Percentiles rank a stretch among this genome's conserved stretches.
Conservation (phyloP, 2,329 filamentous ascomycete genomes). For the Sporothrix dimorphospora region DNA sequence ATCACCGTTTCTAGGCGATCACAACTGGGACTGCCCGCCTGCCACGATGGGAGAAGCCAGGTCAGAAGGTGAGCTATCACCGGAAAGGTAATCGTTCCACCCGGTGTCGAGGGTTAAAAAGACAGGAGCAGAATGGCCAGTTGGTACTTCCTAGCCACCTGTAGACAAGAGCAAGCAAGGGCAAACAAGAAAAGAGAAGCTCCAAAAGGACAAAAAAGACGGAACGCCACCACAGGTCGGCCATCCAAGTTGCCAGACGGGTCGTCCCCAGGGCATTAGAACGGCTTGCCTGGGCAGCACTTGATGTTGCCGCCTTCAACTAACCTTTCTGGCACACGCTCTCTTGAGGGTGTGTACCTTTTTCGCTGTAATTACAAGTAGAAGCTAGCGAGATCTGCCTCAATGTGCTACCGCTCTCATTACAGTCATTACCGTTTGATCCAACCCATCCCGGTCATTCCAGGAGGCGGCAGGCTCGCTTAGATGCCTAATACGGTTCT, state of each 20-base stretch:
- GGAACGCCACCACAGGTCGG: neutral
- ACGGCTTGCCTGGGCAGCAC: neutral
- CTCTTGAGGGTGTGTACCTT: neutral
- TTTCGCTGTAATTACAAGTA: too few relatives aligned
- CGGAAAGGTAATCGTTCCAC: neutral
- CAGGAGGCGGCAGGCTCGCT: conserved; percentile 4
- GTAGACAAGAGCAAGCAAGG: neutral
- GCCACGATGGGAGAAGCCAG: neutral
- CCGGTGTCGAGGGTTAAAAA: neutral
- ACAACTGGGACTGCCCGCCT: neutral
- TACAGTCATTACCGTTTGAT: neutral
- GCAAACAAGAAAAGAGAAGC: neutral
- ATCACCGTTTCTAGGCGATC: neutral
- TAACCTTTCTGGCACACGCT: neutral
- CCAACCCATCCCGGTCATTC: neutral
- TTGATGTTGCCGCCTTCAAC: conserved; percentile 1
- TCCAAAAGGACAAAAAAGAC: neutral
- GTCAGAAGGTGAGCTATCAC: neutral
- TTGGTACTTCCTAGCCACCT: neutral
- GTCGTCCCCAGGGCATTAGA: neutral
- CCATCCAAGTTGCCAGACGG: neutral
- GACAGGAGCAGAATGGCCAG: neutral
- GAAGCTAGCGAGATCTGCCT: conserved; percentile 1
- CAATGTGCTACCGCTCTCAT: conserved; percentile 12
- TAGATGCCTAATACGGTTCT: neutral